These are phyloP conservation scores for Ormosia emarginata DNA, from an alignment of 306 rosid genomes.

Conservation along the genomic window DNA sequence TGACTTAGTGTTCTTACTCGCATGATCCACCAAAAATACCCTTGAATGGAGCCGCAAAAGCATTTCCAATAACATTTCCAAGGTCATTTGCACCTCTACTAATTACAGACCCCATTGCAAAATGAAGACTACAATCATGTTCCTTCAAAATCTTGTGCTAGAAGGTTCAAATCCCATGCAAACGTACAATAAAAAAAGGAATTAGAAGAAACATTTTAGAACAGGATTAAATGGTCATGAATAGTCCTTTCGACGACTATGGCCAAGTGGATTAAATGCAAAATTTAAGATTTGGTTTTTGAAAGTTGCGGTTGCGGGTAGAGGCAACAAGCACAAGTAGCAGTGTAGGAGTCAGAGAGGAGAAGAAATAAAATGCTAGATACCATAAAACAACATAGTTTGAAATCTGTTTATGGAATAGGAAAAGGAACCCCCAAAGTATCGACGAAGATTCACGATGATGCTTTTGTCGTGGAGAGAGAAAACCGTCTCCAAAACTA, in stretches of 20 bases:
- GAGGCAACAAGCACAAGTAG: too few species aligned
- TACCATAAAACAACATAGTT: too few species aligned
- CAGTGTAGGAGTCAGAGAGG: too few species aligned
- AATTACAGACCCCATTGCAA: slow-evolving; percentile 34
- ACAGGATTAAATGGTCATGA: background rate
- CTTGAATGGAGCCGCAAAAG: slow-evolving; percentile 37
- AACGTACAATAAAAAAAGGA: background rate
- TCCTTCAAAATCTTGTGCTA: background rate
- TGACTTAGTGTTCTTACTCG: slow-evolving; percentile 24
- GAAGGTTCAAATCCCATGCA: background rate
- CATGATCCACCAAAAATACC: slow-evolving; percentile 38
- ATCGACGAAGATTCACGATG: background rate
- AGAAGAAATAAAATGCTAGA: too few species aligned
- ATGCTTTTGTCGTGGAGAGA: background rate
- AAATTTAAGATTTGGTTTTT: background rate
- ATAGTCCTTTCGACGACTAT: background rate
- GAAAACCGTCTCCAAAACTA: background rate
- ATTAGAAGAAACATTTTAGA: background rate
- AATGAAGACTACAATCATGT: background rate
- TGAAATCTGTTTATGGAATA: background rate
- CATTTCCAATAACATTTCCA: too few species aligned
- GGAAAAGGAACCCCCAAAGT: background rate
- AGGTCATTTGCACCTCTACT: slow-evolving; percentile 36
- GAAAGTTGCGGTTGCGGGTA: too few species aligned
- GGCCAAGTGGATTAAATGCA: background rate